Percentiles rank a stretch among this genome's conserved stretches.
phyloP scores from a whole-genome alignment of 345 rosid species.

The Ricinus communis region DNA sequence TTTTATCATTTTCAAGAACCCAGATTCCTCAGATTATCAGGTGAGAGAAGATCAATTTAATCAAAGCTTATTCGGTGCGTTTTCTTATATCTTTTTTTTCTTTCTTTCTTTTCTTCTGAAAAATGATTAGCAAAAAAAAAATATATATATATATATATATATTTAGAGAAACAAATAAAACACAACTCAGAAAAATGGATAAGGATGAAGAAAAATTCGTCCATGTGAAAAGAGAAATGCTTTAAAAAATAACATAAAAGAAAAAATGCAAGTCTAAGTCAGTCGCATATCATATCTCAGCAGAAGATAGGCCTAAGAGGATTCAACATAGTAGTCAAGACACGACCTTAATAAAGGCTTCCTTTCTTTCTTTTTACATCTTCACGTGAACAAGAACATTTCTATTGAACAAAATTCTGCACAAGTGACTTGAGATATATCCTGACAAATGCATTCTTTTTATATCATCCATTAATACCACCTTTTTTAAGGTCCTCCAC shows the following conservation, averaged over 20 bases:
- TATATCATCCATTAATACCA: background rate
- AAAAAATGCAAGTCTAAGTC: background rate
- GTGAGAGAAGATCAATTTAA: too few species aligned
- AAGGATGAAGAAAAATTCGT: background rate
- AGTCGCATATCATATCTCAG: background rate
- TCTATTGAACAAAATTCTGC: background rate
- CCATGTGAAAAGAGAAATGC: background rate
- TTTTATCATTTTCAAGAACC: too few species aligned
- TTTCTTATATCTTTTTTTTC: too few species aligned
- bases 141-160: too few species aligned
- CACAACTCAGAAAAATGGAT: background rate
- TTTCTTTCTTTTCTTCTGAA: too few species aligned
- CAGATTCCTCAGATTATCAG: too few species aligned
- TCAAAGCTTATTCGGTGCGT: too few species aligned
- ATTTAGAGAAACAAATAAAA: background rate
- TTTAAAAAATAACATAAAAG: too few species aligned
- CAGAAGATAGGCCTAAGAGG: background rate
- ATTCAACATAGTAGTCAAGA: constrained; percentile 9
- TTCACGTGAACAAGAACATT: constrained; percentile 14
- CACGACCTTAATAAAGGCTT: background rate
- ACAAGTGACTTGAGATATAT: background rate
- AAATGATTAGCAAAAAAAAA: too few species aligned
- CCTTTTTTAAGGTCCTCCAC: constrained; percentile 7
- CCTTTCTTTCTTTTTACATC: constrained; percentile 1
- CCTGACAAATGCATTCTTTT: constrained; percentile 6